Percentiles rank a stretch among this genome's conserved stretches.
These are phyloP conservation scores for Leishmania martiniquensis DNA, from an alignment of 208 protist genomes.

Conservation along the genomic window DNA sequence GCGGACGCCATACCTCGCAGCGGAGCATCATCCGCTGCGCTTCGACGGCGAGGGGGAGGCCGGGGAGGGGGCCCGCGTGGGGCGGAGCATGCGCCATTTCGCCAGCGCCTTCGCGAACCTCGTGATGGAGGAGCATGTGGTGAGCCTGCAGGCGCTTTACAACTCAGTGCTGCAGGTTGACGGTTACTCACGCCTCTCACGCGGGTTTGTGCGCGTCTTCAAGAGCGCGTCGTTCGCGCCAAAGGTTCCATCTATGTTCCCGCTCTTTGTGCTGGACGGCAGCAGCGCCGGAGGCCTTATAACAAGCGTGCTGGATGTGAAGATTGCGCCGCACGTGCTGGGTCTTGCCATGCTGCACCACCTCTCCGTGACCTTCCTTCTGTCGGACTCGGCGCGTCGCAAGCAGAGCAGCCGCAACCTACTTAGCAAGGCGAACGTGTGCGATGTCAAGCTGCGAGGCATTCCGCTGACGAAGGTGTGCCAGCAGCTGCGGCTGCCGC, in stretches of 20 bases:
- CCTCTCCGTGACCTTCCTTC: conserved; percentile 72
- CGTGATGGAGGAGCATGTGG: conserved; percentile 69
- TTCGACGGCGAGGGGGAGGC: conserved; percentile 13
- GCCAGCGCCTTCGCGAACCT: conserved; percentile 42
- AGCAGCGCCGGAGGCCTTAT: conserved; percentile 74
- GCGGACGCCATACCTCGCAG: conserved; percentile 59
- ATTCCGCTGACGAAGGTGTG: conserved; percentile 89
- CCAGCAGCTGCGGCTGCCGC: conserved; percentile 78
- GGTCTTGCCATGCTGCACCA: conserved; percentile 91
- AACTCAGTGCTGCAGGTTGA: conserved; percentile 66
- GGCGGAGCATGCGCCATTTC: conserved; percentile 31
- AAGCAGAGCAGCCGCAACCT: conserved; percentile 68
- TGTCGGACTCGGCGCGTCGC: conserved; percentile 59
- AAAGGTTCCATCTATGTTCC: conserved; percentile 77
- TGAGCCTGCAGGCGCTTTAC: conserved; percentile 84
- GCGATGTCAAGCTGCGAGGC: conserved; percentile 85
- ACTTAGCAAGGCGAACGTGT: conserved; percentile 71
- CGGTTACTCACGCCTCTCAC: conserved; percentile 70
- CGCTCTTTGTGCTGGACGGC: conserved; percentile 85
- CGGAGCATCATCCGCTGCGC: conserved; percentile 39
- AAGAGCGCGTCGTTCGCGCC: conserved; percentile 39
- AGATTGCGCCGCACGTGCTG: conserved; percentile 85
- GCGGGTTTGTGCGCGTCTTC: conserved; percentile 92
- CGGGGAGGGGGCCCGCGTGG: conserved; percentile 8
- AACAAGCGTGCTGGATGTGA: conserved; percentile 71